Base-by-base conservation (phyloP, 768 basidiomycete genomes). In the Serpula lacrymans region DNA sequence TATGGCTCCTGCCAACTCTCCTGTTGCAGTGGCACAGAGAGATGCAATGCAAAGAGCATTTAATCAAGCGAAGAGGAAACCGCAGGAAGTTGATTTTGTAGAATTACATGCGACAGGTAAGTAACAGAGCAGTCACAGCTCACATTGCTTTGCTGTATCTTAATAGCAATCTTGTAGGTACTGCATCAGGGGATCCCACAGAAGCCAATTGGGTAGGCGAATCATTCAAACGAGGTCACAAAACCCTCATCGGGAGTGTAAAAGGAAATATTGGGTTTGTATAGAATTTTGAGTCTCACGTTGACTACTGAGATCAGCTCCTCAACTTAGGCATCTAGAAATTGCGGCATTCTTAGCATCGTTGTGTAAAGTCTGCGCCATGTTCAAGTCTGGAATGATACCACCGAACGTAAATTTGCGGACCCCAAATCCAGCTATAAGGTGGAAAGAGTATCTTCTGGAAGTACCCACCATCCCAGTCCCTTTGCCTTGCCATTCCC, bases 151-250 rank as follows among this genome's bases (percentile, higher is more conserved):
- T 22, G 20, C 4, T 24, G n/a, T 11, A 20, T 24, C 31, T 53
- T 58, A n/a, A n/a, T n/a, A n/a, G n/a, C n/a, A n/a, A n/a, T n/a
- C n/a, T n/a, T n/a, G 16, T 28, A 57, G 62, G 63, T 2, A 75
- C 75, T 3, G 64, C 68, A 25, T 60, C 55, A 22, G 75, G 74
- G 0, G 75, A 77, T 45, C 74, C 75, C 1, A 69, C 65, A 1
- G 75, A 77, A 48, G 70, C 69, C 9, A 77, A 75, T 41, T 70
- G 69, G 56, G 70, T 71, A 14, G 74, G 74, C 1, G 55, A 55
- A 24, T 33, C 52, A 12, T 70, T 70, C 46, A 47, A 49, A 38
- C 49, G 62, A 9, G 48, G 49, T 16, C 57, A 59, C 11, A 62
- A 65, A 3, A 46, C 70, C 3, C 24, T 67, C 6, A 54, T 72